Base-by-base conservation (phyloP, 371 early-diverging fungal genomes). In the Actinomucor elegans region DNA sequence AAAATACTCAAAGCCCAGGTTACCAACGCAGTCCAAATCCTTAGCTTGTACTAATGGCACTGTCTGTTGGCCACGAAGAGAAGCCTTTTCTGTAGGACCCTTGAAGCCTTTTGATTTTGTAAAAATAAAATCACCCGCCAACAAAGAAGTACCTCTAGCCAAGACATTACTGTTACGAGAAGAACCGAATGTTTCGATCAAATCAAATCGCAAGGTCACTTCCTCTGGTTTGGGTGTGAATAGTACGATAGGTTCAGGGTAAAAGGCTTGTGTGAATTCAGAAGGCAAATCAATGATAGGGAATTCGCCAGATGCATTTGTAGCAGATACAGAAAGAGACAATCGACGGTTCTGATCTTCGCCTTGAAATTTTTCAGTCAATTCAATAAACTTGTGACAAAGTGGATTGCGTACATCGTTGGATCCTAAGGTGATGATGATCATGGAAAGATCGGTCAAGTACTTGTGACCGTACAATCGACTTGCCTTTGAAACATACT, bases 401-500 rank as follows among this genome's bases (percentile, higher is more conserved):
- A 81, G 61, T 1, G 66, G 59, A 10, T 73, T 80, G 21, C 88
- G 79, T 2, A 75, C 57, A 57, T 89, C 91, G 38, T 83, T 83
- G 5, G 87, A 81, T 2, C 91, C 89, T 12, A 89, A 53, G 0
- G 84, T 87, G 34, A 91, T 70, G 17, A 86, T 69, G 34, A 91
- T 77, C 75, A 88, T 73, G 24, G 71, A 75, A 34, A 84, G 73
- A 18, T 82, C 80, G 8, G 83, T 79, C 9, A 90, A 65, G 38
- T 83, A 87, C 37, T 78, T 83, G 62, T 87, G 88, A 23, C 89
- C 87, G 61, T 85, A 85, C 0, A 82, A 49, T 0, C 84, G 77
- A 18, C 77, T 77, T 12, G 74, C 73, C 40, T 64, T 53, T 2
- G 67, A 53, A 12, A 67, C 38, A 6, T 58, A 48, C 15, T 67